Evolutionary conservation across 2,329 filamentous ascomycete species (phyloP).

Genomic region (Plenodomus biglobosus): DNA sequence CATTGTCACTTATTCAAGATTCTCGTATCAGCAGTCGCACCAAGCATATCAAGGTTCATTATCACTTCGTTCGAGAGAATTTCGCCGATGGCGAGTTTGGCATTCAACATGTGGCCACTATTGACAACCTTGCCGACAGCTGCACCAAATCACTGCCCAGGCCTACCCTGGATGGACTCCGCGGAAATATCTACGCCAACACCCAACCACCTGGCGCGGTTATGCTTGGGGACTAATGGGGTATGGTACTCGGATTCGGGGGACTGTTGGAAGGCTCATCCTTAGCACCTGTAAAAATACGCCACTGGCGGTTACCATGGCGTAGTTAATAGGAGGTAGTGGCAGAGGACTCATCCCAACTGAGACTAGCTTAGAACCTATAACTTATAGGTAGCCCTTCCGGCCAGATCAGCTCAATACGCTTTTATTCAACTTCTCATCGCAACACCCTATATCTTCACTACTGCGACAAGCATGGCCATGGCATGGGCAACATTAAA

Average conservation of each 20-base stretch:
- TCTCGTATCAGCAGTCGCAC: slow-evolving; percentile 3
- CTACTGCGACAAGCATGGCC: too few relatives aligned
- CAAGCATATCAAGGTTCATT: slow-evolving; percentile 11
- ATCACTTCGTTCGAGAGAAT: slow-evolving; percentile 2
- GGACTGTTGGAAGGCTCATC: slow-evolving; percentile 1
- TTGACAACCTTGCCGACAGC: slow-evolving; percentile 3
- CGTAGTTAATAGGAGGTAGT: too few relatives aligned
- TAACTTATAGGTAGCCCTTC: too few relatives aligned
- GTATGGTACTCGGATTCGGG: background rate
- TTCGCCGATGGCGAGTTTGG: background rate
- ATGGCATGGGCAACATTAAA: too few relatives aligned
- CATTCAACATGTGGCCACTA: background rate
- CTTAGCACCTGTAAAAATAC: background rate
- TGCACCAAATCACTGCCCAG: slow-evolving; percentile 5
- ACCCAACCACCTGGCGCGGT: background rate
- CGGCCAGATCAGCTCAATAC: too few relatives aligned
- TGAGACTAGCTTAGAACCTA: too few relatives aligned
- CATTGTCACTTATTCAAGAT: slow-evolving; percentile 5
- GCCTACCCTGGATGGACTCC: background rate
- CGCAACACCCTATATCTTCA: too few relatives aligned
- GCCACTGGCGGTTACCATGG: too few relatives aligned
- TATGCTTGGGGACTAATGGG: background rate
- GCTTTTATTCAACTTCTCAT: too few relatives aligned
- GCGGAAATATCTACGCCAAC: background rate
- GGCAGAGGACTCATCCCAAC: too few relatives aligned